These are phyloP conservation scores for Myxozyma lipomycoides DNA, from an alignment of 805 yeast species.

Conservation along the genomic window DNA sequence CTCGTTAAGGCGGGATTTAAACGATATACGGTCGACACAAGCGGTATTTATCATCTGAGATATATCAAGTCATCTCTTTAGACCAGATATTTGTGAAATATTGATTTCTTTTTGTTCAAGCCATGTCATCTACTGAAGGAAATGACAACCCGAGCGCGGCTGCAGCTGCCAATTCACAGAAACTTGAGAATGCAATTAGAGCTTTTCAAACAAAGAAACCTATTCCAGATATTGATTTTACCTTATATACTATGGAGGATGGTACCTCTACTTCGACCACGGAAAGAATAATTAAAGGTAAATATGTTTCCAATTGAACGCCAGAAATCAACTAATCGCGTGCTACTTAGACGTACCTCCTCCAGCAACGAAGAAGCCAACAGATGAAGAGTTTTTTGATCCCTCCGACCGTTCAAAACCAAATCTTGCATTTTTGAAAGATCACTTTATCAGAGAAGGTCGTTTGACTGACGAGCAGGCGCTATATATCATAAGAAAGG, in stretches of 20 bases:
- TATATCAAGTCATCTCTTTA: no score
- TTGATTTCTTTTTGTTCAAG: neutral
- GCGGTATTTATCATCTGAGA: no score
- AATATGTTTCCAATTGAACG: constrained; percentile 27
- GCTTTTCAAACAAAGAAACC: constrained; percentile 37
- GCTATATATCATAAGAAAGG: constrained; percentile 57
- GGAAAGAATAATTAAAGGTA: constrained; percentile 49
- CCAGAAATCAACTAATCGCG: neutral
- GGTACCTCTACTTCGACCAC: constrained; percentile 55
- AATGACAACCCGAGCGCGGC: neutral
- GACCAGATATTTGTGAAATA: no score
- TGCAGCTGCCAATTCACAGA: constrained; percentile 22
- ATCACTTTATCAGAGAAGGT: constrained; percentile 79
- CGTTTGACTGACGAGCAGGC: constrained; percentile 70
- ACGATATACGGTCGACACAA: no score
- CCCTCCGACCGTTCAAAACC: constrained; percentile 56
- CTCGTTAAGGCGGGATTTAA: no score
- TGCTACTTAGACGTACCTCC: constrained; percentile 48
- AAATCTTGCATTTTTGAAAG: constrained; percentile 61
- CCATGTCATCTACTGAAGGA: neutral
- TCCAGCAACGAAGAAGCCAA: constrained; percentile 62
- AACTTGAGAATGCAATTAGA: constrained; percentile 38
- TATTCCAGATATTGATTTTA: constrained; percentile 40
- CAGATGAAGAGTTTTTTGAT: constrained; percentile 62
- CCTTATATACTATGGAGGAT: constrained; percentile 51